Base-by-base conservation (phyloP, 768 basidiomycete species). In the Hericium erinaceus region DNA sequence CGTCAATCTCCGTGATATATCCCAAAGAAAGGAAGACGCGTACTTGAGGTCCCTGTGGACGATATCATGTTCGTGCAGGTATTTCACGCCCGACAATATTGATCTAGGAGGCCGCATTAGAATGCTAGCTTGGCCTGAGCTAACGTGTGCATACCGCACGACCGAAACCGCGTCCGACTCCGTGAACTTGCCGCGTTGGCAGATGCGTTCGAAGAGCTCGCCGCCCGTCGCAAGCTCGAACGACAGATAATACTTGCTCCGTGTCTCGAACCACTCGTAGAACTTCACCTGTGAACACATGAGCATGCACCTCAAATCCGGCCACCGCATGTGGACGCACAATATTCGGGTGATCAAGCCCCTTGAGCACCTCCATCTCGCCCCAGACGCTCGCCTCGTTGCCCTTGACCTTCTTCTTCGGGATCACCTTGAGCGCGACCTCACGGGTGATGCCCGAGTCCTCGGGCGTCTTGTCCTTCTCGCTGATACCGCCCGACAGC, bases 31-130 rank as follows among this genome's bases (percentile, higher is more conserved):
- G 3, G 1, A 16, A 41, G 1, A 37, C 8, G 22, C 57, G 24
- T 53, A 91, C 89, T 98, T 98, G 60, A 99, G 80, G 67, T 99
- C 95, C 3, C 97, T 83, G 67, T 99, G 97, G 16, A 98, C 97
- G 61, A 99, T 93, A 58, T 90, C 87, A 65, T 98, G 83, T 2
- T 86, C 78, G 65, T 99, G 97, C 4, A 98, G 80, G 66, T 98
- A 98, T 61, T 80, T 77, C 10, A 97, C 89, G 11, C 89, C 95
- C 0, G 81, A 80, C n/a, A 95, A 73, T 11, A 93, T 80, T 1
- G 92, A 92, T 56, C 90, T 92, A 59, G 3, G 53, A 59, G 2
- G 53, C 26, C 52, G 33, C 28, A 15, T 20, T 33, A 7, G 6
- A 13, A 26, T 1, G 2, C 16, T 1, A 22, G 11, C 44, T 18